A percentile compares a stretch with the other conserved stretches of the same genome.
phyloP scores from a whole-genome alignment of 164 flowering plant species.

The Aristolochia fimbriata region DNA sequence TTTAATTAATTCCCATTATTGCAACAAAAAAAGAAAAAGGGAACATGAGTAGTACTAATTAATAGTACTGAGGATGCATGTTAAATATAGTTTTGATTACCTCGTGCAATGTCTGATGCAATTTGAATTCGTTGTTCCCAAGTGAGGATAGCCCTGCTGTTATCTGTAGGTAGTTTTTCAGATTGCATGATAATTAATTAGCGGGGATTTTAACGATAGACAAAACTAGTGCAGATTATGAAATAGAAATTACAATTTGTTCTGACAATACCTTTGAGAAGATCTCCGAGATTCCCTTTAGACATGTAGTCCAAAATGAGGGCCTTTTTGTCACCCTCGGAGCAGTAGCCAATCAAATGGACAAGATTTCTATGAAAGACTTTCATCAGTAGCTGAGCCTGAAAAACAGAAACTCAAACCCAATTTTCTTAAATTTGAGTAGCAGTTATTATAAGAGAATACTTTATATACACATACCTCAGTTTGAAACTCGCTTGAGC shows the following conservation, averaged over 20 bases:
- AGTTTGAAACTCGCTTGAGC: background rate
- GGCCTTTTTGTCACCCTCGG: conserved; percentile 22
- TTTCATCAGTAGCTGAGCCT: conserved; percentile 33
- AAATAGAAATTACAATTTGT: no score
- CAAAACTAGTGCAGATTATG: no score
- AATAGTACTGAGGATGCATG: no score
- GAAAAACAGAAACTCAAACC: conserved; percentile 4
- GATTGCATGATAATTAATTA: background rate
- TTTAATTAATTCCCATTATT: no score
- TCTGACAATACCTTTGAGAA: conserved; percentile 22
- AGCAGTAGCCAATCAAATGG: conserved; percentile 36
- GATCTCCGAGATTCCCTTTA: conserved; percentile 26
- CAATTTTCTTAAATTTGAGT: background rate
- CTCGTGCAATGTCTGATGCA: conserved; percentile 2
- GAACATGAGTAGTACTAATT: no score
- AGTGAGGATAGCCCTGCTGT: conserved; percentile 6
- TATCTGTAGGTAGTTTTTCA: conserved; percentile 12
- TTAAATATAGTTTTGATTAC: background rate
- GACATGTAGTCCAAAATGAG: conserved; percentile 47
- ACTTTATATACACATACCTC: background rate
- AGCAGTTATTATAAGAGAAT: no score
- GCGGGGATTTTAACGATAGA: no score
- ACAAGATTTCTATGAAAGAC: conserved; percentile 42
- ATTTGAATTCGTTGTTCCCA: conserved; percentile 19
- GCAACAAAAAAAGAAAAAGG: no score